These are phyloP conservation scores for Heteromeles arbutifolia DNA, from an alignment of 306 rosid genomes.

Conservation along the genomic window DNA sequence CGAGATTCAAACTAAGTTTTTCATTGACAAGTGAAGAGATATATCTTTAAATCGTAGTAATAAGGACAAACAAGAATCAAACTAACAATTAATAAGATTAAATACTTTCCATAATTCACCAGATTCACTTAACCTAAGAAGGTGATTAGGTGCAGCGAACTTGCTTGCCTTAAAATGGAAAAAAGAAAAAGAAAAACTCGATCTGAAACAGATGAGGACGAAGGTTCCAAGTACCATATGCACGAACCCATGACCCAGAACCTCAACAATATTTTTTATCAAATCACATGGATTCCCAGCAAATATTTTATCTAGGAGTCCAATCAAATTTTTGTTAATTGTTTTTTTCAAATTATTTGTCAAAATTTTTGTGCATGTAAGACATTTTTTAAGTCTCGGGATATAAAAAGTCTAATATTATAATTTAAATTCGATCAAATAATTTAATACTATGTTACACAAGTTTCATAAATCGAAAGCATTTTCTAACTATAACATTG, in stretches of 20 bases:
- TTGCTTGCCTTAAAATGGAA: not conserved
- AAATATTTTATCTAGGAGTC: not conserved
- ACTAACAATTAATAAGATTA: not conserved
- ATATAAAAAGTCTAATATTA: not conserved
- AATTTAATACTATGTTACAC: not conserved
- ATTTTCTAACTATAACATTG: not conserved
- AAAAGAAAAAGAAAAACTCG: not conserved
- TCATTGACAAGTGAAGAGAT: rapidly evolving
- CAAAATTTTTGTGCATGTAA: too few species aligned
- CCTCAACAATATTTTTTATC: not conserved
- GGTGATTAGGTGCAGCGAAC: not conserved
- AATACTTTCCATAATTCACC: not conserved
- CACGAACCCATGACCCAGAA: not conserved
- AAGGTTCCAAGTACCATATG: slow-evolving; percentile 8
- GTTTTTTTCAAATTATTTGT: too few species aligned
- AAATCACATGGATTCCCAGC: not conserved
- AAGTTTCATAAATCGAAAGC: not conserved
- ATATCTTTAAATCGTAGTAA: too few species aligned
- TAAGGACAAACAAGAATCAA: not conserved
- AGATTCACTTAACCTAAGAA: not conserved
- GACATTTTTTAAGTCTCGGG: not conserved
- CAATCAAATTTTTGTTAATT: not conserved
- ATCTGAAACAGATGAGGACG: not conserved
- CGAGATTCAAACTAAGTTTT: too few species aligned
- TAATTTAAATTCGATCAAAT: not conserved